Conservation (phyloP, 2,329 filamentous ascomycete genomes). For the Sporothrix mexicana region DNA sequence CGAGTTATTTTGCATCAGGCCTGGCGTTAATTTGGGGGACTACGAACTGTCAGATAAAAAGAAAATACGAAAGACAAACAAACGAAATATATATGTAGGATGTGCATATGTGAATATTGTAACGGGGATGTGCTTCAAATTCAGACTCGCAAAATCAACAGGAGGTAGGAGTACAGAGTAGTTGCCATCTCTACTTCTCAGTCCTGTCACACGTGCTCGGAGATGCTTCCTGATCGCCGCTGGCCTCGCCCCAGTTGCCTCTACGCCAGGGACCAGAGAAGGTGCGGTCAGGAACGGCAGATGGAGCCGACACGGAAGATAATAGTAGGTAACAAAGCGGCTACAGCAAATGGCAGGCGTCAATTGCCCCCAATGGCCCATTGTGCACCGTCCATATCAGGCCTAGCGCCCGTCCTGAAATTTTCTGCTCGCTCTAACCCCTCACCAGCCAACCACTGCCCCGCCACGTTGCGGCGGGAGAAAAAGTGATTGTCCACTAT, state of each 20-base stretch:
- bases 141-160: too few species aligned
- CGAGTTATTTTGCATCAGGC: slow-evolving; percentile 29
- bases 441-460: slow-evolving; percentile 33
- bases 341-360: slow-evolving; percentile 7
- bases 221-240: neutral
- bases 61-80: slow-evolving; percentile 12
- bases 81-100: neutral
- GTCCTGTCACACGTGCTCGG: neutral
- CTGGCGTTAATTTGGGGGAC: slow-evolving; percentile 32
- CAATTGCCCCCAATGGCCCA: neutral
- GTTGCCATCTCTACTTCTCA: too few species aligned
- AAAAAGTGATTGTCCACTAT: slow-evolving; percentile 29
- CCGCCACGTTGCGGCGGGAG: slow-evolving; percentile 28
- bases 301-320: slow-evolving; percentile 26
- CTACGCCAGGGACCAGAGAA: neutral
- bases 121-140: too few species aligned
- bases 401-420: slow-evolving; percentile 34
- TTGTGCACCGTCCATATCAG: slow-evolving; percentile 8
- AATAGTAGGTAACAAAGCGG: neutral
- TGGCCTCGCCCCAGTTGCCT: neutral
- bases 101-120: too few species aligned
- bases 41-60: slow-evolving; percentile 23
- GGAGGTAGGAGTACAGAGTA: too few species aligned
- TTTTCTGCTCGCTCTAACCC: slow-evolving; percentile 34
- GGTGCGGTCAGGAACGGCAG: slow-evolving; percentile 21